These are phyloP conservation scores for Verticillium longisporum DNA, from an alignment of 2,329 filamentous ascomycete species.

Conservation along the genomic window DNA sequence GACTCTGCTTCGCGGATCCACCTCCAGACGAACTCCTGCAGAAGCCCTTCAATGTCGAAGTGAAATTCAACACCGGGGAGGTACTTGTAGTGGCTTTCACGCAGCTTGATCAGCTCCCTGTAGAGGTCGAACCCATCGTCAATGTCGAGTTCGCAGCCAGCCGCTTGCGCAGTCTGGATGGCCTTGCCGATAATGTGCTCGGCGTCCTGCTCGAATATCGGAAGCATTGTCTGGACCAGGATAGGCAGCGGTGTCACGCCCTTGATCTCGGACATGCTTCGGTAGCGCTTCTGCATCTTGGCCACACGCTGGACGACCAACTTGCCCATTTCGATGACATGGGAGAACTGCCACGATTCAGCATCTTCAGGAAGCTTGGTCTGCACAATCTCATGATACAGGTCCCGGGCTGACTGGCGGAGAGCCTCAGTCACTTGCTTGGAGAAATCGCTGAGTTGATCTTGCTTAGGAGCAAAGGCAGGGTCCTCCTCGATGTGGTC, in stretches of 20 bases:
- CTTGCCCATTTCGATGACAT: conserved; percentile 85
- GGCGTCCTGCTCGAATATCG: conserved; percentile 84
- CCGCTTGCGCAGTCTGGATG: conserved; percentile 62
- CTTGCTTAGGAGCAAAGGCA: conserved; percentile 62
- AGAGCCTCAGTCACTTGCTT: conserved; percentile 67
- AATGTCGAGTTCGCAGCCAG: conserved; percentile 70
- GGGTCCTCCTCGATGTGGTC: conserved; percentile 76
- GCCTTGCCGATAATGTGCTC: conserved; percentile 79
- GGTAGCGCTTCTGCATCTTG: conserved; percentile 87
- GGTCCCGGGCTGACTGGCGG: conserved; percentile 65
- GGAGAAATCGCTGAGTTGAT: conserved; percentile 66
- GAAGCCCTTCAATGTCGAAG: conserved; percentile 78
- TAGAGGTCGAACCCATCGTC: conserved; percentile 95
- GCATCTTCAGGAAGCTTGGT: conserved; percentile 73
- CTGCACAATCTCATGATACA: conserved; percentile 73
- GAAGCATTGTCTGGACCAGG: conserved; percentile 76
- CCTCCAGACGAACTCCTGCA: conserved; percentile 92
- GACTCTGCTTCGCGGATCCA: conserved; percentile 81
- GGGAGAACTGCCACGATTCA: conserved; percentile 82
- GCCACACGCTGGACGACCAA: conserved; percentile 79
- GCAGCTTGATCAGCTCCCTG: conserved; percentile 77
- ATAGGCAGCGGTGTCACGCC: conserved; percentile 61
- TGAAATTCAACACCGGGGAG: conserved; percentile 70
- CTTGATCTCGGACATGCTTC: conserved; percentile 81
- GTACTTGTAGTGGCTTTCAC: conserved; percentile 69